Percentiles rank a stretch among this genome's conserved stretches.
phyloP scores from a whole-genome alignment of 169 alveolate genomes.

The Cyclospora cayetanensis region DNA sequence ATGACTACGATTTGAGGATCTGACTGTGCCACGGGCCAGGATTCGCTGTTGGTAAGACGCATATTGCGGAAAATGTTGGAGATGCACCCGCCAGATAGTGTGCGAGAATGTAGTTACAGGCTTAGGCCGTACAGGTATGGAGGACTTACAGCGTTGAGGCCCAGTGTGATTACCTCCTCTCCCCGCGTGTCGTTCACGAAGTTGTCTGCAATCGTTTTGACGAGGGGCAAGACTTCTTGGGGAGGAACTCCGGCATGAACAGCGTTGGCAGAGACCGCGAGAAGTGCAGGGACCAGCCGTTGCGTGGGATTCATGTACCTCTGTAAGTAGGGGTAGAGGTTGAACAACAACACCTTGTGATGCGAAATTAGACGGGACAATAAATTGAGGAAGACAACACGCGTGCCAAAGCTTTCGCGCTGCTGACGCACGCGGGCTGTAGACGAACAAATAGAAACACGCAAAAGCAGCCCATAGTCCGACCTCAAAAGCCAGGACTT shows the following conservation, averaged over 20 bases:
- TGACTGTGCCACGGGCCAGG: not conserved
- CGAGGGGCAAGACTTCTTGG: constrained; percentile 84
- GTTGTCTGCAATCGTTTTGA: constrained; percentile 83
- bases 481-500: too few relatives aligned
- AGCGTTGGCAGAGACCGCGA: constrained; percentile 88
- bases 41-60: not conserved
- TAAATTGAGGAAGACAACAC: constrained; percentile 81
- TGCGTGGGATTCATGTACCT: constrained; percentile 83
- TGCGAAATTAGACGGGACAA: constrained; percentile 88
- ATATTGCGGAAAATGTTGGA: too few relatives aligned
- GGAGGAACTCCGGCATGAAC: constrained; percentile 91
- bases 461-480: too few relatives aligned
- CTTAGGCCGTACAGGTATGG: too few relatives aligned
- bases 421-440: constrained; percentile 65
- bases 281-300: constrained; percentile 81
- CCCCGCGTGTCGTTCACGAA: constrained; percentile 86
- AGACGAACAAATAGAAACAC: not conserved
- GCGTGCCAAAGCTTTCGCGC: constrained; percentile 80
- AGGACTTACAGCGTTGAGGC: constrained; percentile 83
- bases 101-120: too few relatives aligned
- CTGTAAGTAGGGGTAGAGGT: constrained; percentile 83
- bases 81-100: too few relatives aligned
- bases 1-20: not conserved
- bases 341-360: constrained; percentile 82
- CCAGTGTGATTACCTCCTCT: constrained; percentile 83